phyloP scores from a whole-genome alignment of 2,329 filamentous ascomycete species.

The Zopfia rhizophila region DNA sequence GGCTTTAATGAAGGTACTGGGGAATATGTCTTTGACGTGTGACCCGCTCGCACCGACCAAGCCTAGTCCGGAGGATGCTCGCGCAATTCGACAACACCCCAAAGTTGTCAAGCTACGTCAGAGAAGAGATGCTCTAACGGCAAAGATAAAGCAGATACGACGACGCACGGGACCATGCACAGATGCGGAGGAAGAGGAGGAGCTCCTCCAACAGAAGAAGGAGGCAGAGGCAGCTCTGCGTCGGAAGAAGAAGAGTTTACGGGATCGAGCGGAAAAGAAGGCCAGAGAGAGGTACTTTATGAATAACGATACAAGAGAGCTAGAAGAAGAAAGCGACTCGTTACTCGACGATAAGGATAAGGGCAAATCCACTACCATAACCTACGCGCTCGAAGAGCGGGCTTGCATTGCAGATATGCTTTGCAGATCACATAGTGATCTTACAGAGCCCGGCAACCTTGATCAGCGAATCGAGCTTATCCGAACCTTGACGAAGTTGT shows the following conservation, averaged over 20 bases:
- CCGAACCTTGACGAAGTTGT: slow-evolving; percentile 4
- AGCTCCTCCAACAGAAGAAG: too few relatives aligned
- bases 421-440: slow-evolving; percentile 4
- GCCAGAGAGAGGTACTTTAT: slow-evolving; percentile 4
- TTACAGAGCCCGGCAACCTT: not conserved
- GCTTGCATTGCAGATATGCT: not conserved
- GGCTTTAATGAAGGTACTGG: slow-evolving; percentile 5
- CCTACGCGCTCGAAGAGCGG: slow-evolving; percentile 6
- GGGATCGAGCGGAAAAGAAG: not conserved
- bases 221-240: too few relatives aligned
- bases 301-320: slow-evolving; percentile 8
- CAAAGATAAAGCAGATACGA: too few relatives aligned
- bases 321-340: not conserved
- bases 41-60: slow-evolving; percentile 6
- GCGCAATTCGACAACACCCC: too few relatives aligned
- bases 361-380: not conserved
- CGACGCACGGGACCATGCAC: too few relatives aligned
- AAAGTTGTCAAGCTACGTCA: too few relatives aligned
- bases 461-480: slow-evolving; percentile 2
- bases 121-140: too few relatives aligned
- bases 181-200: too few relatives aligned
- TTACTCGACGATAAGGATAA: slow-evolving; percentile 4
- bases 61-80: slow-evolving; percentile 4
- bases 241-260: slow-evolving; percentile 6
- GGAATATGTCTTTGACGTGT: slow-evolving; percentile 3